Evolutionary conservation across 768 basidiomycete genomes (phyloP).

Genomic region (Krasilnikovozyma curviuscula): DNA sequence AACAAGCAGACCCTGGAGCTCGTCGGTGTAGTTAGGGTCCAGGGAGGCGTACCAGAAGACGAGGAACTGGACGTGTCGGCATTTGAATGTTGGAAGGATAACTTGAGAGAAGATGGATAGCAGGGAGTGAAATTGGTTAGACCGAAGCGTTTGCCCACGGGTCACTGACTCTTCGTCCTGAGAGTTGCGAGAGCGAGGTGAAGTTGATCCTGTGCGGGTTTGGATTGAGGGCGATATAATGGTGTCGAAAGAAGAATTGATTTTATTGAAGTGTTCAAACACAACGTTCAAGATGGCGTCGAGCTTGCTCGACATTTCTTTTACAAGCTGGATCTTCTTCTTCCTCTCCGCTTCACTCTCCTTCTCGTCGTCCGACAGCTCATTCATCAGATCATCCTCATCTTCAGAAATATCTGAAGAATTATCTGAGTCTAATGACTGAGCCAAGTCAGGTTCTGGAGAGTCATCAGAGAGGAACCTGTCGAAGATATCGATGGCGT

Average conservation of each 20-base stretch:
- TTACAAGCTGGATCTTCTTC: conserved; percentile 40
- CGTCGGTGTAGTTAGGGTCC: conserved; percentile 67
- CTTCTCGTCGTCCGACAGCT: conserved; percentile 19
- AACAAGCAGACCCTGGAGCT: conserved; percentile 87
- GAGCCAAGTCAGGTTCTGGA: conserved; percentile 21
- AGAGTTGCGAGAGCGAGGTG: not conserved
- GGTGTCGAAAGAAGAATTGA: too few relatives aligned
- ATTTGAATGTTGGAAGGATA: conserved; percentile 88
- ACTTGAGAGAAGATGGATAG: conserved; percentile 83
- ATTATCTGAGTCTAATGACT: conserved; percentile 38
- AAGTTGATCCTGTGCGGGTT: too few relatives aligned
- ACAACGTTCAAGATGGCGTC: conserved; percentile 69
- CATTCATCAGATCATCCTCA: conserved; percentile 13
- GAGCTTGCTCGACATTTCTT: conserved; percentile 76
- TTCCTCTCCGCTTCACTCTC: conserved; percentile 13
- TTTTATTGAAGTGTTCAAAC: conserved; percentile 53
- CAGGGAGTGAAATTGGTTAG: conserved; percentile 61
- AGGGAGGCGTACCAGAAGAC: conserved; percentile 89
- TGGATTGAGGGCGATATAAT: too few relatives aligned
- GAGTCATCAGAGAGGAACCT: conserved; percentile 21
- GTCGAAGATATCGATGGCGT: conserved; percentile 58
- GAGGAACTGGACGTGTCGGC: conserved; percentile 91
- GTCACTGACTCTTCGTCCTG: not conserved
- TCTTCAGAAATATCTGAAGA: conserved; percentile 24
- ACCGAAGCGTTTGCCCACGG: conserved; percentile 22